Evolutionary conservation across 352 stramenopile species (phyloP).

Genomic region (Peronospora farinosa): DNA sequence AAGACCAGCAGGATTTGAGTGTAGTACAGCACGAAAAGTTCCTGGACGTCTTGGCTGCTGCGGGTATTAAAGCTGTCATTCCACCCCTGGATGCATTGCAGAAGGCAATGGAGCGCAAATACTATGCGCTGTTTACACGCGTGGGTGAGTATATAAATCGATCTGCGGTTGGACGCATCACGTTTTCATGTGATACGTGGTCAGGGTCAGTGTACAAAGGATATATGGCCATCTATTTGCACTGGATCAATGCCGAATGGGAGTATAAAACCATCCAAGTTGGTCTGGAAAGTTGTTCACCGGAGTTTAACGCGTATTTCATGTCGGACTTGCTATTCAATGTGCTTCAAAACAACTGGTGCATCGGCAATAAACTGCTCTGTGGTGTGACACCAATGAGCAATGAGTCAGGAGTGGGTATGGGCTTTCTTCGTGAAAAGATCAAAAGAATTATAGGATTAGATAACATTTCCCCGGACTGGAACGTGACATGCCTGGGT

Average conservation of each 20-base stretch:
- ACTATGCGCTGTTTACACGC: conserved; percentile 58
- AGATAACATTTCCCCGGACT: conserved; percentile 63
- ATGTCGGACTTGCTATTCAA: conserved; percentile 77
- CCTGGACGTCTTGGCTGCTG: conserved; percentile 47
- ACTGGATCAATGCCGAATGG: conserved; percentile 84
- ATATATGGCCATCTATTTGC: conserved; percentile 66
- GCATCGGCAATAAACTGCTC: conserved; percentile 59
- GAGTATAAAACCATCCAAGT: conserved; percentile 80
- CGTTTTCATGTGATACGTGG: conserved; percentile 78
- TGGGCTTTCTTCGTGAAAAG: conserved; percentile 73
- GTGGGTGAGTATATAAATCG: conserved; percentile 74
- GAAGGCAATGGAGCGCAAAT: conserved; percentile 70
- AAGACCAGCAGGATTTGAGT: conserved; percentile 60
- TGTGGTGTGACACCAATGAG: conserved; percentile 60
- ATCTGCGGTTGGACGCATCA: conserved; percentile 59
- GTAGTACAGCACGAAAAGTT: conserved; percentile 69
- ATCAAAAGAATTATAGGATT: conserved; percentile 73
- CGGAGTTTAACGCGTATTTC: conserved; percentile 69
- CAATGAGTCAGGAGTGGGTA: conserved; percentile 58
- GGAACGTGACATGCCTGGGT: conserved; percentile 68
- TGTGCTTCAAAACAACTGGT: conserved; percentile 75
- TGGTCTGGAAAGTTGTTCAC: conserved; percentile 58
- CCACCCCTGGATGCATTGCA: conserved; percentile 48
- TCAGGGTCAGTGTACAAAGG: conserved; percentile 63
- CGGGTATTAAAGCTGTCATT: conserved; percentile 43